A percentile compares a stretch with the other conserved stretches of the same genome.
phyloP scores from a whole-genome alignment of 169 alveolate genomes.

The Plasmodium yoelii region DNA sequence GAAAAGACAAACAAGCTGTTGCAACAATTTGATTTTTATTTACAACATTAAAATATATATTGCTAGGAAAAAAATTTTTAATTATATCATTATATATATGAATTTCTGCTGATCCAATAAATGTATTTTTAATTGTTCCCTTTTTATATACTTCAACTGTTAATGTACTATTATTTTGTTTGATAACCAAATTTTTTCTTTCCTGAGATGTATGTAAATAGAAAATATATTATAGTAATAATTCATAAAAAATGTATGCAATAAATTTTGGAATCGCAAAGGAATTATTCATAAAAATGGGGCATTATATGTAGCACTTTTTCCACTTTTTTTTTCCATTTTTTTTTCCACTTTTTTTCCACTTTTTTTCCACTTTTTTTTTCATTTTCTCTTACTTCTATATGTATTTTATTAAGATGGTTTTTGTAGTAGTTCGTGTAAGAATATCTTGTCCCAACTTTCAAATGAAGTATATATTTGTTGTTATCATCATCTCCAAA shows the following conservation, averaged over 20 bases:
- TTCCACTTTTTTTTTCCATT: not conserved
- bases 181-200: conserved; percentile 66
- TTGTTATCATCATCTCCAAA: conserved; percentile 57
- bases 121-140: conserved; percentile 67
- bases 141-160: conserved; percentile 59
- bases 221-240: not conserved
- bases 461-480: conserved; percentile 52
- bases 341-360: not conserved
- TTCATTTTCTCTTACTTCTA: conserved; percentile 32
- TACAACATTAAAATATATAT: conserved; percentile 30
- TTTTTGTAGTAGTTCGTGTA: conserved; percentile 62
- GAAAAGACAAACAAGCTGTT: conserved; percentile 47
- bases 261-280: too few species aligned
- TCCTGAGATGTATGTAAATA: conserved; percentile 36
- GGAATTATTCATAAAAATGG: not conserved
- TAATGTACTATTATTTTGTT: conserved; percentile 37
- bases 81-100: conserved; percentile 58
- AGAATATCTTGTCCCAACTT: conserved; percentile 53
- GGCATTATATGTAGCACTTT: not conserved
- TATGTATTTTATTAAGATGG: conserved; percentile 42
- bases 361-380: not conserved
- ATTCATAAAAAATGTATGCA: not conserved
- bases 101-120: conserved; percentile 54
- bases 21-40: conserved; percentile 69
- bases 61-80: conserved; percentile 54